A percentile compares a stretch with the other conserved stretches of the same genome.
Conservation (phyloP, 2,329 filamentous ascomycete genomes). For the Trichoderma koningii region DNA sequence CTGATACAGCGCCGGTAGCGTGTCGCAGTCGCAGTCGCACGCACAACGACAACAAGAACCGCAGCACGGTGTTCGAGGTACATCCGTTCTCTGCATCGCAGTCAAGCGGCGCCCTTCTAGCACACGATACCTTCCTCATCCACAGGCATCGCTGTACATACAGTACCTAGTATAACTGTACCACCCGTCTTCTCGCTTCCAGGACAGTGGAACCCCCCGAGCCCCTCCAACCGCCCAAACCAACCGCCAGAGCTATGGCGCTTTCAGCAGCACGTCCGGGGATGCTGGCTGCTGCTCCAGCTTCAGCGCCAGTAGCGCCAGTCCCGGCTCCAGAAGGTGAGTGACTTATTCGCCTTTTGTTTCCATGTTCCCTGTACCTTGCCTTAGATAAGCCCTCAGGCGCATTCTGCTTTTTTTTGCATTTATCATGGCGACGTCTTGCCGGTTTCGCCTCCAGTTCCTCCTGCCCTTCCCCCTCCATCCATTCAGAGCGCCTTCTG, state of each 20-base stretch:
- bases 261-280: slow-evolving; percentile 27
- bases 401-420: not conserved
- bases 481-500: slow-evolving; percentile 9
- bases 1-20: not conserved
- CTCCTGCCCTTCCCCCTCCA: not conserved
- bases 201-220: slow-evolving; percentile 11
- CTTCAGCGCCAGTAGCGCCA: slow-evolving; percentile 22
- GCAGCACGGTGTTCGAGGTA: not conserved
- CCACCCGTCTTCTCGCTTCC: slow-evolving; percentile 5
- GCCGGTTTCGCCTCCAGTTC: slow-evolving; percentile 7
- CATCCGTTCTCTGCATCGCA: not conserved
- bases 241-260: slow-evolving; percentile 19
- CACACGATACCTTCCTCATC: not conserved
- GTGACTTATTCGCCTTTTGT: slow-evolving; percentile 9
- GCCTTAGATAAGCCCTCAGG: not conserved
- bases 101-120: not conserved
- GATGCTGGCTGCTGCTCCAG: slow-evolving; percentile 20
- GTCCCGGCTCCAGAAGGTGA: slow-evolving; percentile 19
- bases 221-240: slow-evolving; percentile 9
- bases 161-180: not conserved
- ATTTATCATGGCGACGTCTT: slow-evolving; percentile 3
- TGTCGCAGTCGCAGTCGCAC: not conserved
- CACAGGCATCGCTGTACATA: not conserved
- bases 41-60: not conserved
- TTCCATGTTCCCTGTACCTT: not conserved